Evolutionary conservation across 1,284 basidiomycete species (phyloP), one percentile per base, ranked within the genome.

Genomic region (Flammula alnicola): DNA sequence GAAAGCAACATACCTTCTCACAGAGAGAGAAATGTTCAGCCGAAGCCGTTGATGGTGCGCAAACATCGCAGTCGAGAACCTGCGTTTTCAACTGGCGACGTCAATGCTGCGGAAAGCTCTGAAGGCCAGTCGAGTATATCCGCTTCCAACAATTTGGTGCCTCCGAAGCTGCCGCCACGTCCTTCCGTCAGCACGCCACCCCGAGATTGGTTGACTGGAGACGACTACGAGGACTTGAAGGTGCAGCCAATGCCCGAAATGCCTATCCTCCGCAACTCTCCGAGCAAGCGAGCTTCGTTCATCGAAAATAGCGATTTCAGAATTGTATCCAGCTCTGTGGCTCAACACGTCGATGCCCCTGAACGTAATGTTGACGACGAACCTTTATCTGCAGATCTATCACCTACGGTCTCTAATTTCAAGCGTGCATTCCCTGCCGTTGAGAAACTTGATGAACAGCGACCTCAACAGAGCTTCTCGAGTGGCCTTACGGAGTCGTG

Each of bases 201-300:
- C 10, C 76, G 71, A 55, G 88, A 91, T 61, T 89, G 88, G 88
- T 67, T 91, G 14, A 88, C 88, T 12, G 88, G 88, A 3, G 76
- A 81, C 47, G 78, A 81, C 47, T 74, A 76, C 23, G 72, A 72
- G 36, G 62, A 63, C 5, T 58, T 57, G 19, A 52, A 54, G 49
- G 6, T 51, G 20, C 31, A 61, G 20, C 63, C 66, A 49, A 61
- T 62, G 5, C 51, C 60, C 9, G 60, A 68, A 30, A 59, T 71
- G 41, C 78, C 83, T 3, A 70, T 85, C 16, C 63, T 88, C 41
- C 80, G 86, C 44, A 77, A 84, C 19, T 84, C 84, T 22, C 85
- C 84, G 11, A 81, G 82, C 62, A 88, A 88, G 65, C 80, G 84
- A 16, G 80, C 84, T 23, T 88, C 86, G 3, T 76, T 78, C 45